A percentile compares a stretch with the other conserved stretches of the same genome.
These are phyloP conservation scores for Sugiyamaella valdiviana DNA, from an alignment of 805 yeast species.

Conservation along the genomic window DNA sequence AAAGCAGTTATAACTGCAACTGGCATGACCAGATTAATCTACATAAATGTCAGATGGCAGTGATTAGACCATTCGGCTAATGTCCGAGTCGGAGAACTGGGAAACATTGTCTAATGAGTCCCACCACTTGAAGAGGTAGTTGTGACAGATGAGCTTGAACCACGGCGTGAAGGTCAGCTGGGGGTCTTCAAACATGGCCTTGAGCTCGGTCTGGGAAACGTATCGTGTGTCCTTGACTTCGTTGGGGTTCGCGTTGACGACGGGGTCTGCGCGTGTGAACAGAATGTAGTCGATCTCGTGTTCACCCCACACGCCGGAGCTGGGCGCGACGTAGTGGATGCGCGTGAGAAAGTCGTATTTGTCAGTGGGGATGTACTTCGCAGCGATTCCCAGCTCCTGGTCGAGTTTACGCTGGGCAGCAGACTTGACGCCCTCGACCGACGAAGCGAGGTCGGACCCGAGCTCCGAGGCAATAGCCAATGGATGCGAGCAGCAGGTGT, in stretches of 20 bases:
- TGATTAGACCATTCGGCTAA: constrained; percentile 28
- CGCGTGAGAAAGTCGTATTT: constrained; percentile 80
- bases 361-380: constrained; percentile 47
- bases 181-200: constrained; percentile 65
- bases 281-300: constrained; percentile 95
- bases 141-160: constrained; percentile 93
- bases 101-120: constrained; percentile 53
- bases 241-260: constrained; percentile 54
- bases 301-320: constrained; percentile 87
- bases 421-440: constrained; percentile 68
- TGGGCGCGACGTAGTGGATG: constrained; percentile 86
- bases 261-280: constrained; percentile 55
- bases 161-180: constrained; percentile 86
- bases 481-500: constrained; percentile 98
- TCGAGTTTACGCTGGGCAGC: constrained; percentile 91
- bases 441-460: constrained; percentile 54
- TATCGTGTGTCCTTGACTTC: constrained; percentile 80
- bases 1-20: too few species aligned
- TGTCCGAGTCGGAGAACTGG: constrained; percentile 37
- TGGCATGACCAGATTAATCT: too few species aligned
- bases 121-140: constrained; percentile 95
- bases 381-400: constrained; percentile 85
- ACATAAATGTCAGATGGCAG: not conserved
- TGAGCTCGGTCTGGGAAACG: constrained; percentile 62
- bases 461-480: constrained; percentile 75